Evolutionary conservation across 352 stramenopile genomes (phyloP).

Genomic region (Phytophthora sansomeana): DNA sequence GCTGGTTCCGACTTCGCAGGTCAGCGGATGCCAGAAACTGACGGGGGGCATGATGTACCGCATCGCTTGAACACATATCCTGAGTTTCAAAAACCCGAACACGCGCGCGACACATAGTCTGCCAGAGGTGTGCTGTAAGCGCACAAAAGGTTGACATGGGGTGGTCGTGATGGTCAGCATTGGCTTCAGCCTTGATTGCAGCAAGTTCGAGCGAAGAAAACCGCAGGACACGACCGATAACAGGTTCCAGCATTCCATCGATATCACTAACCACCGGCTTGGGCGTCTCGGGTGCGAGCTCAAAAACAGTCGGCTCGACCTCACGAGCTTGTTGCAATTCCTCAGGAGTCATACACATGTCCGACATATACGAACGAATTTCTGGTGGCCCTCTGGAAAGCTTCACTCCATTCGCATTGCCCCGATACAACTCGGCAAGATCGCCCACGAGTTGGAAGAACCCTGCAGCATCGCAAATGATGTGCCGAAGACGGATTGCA

Average conservation of each 20-base stretch:
- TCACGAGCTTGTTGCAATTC: constrained; percentile 8
- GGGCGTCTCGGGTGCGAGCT: constrained; percentile 9
- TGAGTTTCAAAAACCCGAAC: background rate
- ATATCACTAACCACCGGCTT: background rate
- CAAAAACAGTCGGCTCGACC: constrained; percentile 8
- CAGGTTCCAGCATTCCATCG: background rate
- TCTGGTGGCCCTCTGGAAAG: constrained; percentile 6
- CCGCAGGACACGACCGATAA: constrained; percentile 18
- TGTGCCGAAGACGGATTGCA: constrained; percentile 29
- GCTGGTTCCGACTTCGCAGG: constrained; percentile 26
- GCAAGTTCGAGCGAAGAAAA: constrained; percentile 23
- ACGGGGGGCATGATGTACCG: constrained; percentile 8
- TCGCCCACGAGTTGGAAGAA: constrained; percentile 27
- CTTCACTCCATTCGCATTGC: background rate
- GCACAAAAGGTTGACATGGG: constrained; percentile 20
- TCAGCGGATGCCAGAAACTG: constrained; percentile 30
- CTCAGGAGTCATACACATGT: background rate
- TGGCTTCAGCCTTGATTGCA: constrained; percentile 28
- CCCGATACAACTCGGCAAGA: constrained; percentile 22
- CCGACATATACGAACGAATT: constrained; percentile 16
- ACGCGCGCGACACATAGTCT: constrained; percentile 16
- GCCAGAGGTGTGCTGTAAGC: constrained; percentile 23
- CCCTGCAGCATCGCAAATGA: constrained; percentile 33
- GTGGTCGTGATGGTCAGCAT: background rate
- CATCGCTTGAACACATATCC: constrained; percentile 15